Evolutionary conservation across 139 green algal genomes (phyloP).

Genomic region (Picocystis salinarum): DNA sequence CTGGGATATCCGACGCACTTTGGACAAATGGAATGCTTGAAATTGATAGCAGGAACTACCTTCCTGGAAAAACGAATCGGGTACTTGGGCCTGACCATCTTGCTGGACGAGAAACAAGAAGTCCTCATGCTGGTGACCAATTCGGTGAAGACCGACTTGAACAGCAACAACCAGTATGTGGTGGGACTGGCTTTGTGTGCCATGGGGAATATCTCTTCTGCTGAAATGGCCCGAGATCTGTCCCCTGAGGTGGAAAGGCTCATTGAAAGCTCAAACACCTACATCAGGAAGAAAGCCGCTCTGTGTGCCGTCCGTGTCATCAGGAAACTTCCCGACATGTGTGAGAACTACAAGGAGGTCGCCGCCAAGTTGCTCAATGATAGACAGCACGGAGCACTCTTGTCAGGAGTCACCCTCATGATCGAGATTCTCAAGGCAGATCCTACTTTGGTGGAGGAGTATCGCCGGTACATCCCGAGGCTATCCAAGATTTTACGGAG

Average conservation of each 20-base stretch:
- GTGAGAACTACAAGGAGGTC: conserved; percentile 64
- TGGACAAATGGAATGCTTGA: conserved; percentile 98
- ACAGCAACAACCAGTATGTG: conserved; percentile 65
- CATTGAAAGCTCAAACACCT: conserved; percentile 45
- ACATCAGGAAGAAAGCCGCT: conserved; percentile 86
- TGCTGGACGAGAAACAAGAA: conserved; percentile 95
- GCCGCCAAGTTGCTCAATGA: conserved; percentile 59
- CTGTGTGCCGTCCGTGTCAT: conserved; percentile 40
- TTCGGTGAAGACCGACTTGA: conserved; percentile 88
- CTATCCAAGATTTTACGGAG: conserved; percentile 28
- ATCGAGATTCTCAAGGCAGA: conserved; percentile 38
- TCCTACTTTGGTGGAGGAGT: conserved; percentile 3
- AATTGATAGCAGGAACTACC: conserved; percentile 63
- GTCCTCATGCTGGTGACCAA: conserved; percentile 99
- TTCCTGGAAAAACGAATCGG: conserved; percentile 89
- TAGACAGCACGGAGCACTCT: conserved; percentile 69
- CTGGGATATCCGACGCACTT: conserved; percentile 98
- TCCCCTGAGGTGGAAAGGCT: conserved; percentile 78
- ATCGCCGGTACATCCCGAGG: conserved; percentile 11
- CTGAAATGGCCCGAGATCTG: conserved; percentile 93
- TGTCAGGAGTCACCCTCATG: conserved; percentile 61
- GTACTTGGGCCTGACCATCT: conserved; percentile 91
- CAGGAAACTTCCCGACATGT: conserved; percentile 77
- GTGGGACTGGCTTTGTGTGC: conserved; percentile 77
- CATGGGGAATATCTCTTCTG: conserved; percentile 43